Conservation (phyloP, 805 yeast species). For the Candida orba region DNA sequence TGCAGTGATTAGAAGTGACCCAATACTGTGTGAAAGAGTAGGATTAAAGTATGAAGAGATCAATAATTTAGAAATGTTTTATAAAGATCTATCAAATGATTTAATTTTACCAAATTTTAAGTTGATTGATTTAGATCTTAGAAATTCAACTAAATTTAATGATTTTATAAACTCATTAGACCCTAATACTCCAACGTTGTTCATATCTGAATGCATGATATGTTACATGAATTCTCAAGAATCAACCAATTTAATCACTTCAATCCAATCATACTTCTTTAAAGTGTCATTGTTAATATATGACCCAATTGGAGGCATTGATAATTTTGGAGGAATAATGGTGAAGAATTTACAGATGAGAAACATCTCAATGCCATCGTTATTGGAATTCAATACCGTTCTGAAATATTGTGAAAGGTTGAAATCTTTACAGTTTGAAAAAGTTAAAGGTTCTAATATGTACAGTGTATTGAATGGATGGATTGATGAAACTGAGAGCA, state of each 20-base stretch:
- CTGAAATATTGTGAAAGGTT: slow-evolving; percentile 17
- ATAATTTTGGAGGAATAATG: slow-evolving; percentile 50
- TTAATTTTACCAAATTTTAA: slow-evolving; percentile 20
- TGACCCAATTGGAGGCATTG: slow-evolving; percentile 53
- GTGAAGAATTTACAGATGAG: slow-evolving; percentile 39
- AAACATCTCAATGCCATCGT: slow-evolving; percentile 35
- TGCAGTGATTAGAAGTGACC: slow-evolving; percentile 13
- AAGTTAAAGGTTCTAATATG: slow-evolving; percentile 22
- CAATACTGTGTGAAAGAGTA: slow-evolving; percentile 5
- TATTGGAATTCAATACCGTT: slow-evolving; percentile 32
- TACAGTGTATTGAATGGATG: slow-evolving; percentile 28
- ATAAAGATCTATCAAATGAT: slow-evolving; percentile 22
- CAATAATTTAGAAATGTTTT: slow-evolving; percentile 3
- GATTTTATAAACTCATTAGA: slow-evolving; percentile 19
- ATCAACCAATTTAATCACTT: slow-evolving; percentile 31
- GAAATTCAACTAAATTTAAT: slow-evolving; percentile 23
- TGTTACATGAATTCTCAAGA: slow-evolving; percentile 43
- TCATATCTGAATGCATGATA: slow-evolving; percentile 51
- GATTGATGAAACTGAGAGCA: slow-evolving; percentile 30
- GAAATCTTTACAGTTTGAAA: slow-evolving; percentile 7
- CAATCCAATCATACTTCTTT: slow-evolving; percentile 23
- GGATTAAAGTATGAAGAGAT: slow-evolving; percentile 6
- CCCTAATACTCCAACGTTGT: slow-evolving; percentile 35
- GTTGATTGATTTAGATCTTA: slow-evolving; percentile 29
- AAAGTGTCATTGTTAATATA: slow-evolving; percentile 33